These are phyloP conservation scores for Silene latifolia DNA, from an alignment of 148 eudicot genomes.

Conservation along the genomic window DNA sequence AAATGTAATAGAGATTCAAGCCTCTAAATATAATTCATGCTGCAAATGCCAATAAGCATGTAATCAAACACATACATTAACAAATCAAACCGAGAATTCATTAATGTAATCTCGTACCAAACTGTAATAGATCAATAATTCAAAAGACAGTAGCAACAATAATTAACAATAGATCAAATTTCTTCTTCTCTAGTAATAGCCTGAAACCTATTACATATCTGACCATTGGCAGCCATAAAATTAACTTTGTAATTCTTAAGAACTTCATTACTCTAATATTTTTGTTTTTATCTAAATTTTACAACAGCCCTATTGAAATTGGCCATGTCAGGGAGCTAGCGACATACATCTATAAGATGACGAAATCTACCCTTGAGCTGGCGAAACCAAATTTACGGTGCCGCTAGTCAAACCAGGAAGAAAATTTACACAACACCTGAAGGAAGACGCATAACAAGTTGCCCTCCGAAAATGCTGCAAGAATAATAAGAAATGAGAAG, in stretches of 20 bases:
- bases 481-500: no score
- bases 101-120: no score
- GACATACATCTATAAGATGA: neutral
- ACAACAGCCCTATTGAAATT: slow-evolving; percentile 18
- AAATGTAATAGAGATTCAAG: no score
- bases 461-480: slow-evolving; percentile 84
- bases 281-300: slow-evolving; percentile 20
- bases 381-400: slow-evolving; percentile 9
- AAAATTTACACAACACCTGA: slow-evolving; percentile 70
- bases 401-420: slow-evolving; percentile 3
- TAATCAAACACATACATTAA: no score
- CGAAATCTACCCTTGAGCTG: slow-evolving; percentile 18
- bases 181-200: no score
- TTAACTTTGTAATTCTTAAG: neutral
- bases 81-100: no score
- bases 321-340: neutral
- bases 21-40: no score
- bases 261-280: slow-evolving; percentile 2
- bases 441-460: slow-evolving; percentile 88
- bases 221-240: neutral
- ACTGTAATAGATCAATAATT: no score
- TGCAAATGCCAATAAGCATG: no score
- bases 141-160: no score
- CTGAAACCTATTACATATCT: neutral
- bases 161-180: no score